Percentiles rank a stretch among this genome's conserved stretches.
These are phyloP conservation scores for Litsea cubeba DNA, from an alignment of 164 flowering plant genomes.

Conservation along the genomic window DNA sequence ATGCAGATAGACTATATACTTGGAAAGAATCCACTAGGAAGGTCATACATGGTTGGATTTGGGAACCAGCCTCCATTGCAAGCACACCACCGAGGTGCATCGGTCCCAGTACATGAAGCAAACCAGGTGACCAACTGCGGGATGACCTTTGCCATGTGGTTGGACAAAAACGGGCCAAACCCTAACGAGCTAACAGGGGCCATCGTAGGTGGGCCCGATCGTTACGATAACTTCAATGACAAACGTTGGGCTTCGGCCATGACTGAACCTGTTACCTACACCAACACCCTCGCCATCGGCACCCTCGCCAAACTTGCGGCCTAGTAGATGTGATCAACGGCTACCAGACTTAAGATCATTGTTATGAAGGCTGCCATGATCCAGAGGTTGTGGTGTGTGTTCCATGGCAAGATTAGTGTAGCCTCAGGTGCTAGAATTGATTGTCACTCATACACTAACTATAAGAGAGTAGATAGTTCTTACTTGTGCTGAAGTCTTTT, in stretches of 20 bases:
- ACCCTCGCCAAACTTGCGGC: conserved; percentile 29
- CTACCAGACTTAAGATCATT: no score
- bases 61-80: conserved; percentile 50
- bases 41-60: conserved; percentile 84
- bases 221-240: conserved; percentile 53
- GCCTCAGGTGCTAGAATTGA: no score
- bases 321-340: no score
- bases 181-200: conserved; percentile 76
- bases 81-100: conserved; percentile 76
- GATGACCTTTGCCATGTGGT: conserved; percentile 47
- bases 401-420: no score
- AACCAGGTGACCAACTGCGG: conserved; percentile 54
- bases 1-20: conserved; percentile 73
- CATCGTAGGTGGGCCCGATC: conserved; percentile 72
- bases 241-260: conserved; percentile 51
- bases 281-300: conserved; percentile 72
- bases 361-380: no score
- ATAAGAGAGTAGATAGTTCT: no score
- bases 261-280: conserved; percentile 69
- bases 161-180: conserved; percentile 28
- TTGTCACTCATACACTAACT: no score
- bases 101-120: conserved; percentile 48
- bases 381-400: no score
- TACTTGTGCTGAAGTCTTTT: no score
- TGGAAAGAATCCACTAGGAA: conserved; percentile 63